Evolutionary conservation across 768 basidiomycete species (phyloP), one percentile per base, ranked within the genome.

Genomic region (Hericium rajendrae): DNA sequence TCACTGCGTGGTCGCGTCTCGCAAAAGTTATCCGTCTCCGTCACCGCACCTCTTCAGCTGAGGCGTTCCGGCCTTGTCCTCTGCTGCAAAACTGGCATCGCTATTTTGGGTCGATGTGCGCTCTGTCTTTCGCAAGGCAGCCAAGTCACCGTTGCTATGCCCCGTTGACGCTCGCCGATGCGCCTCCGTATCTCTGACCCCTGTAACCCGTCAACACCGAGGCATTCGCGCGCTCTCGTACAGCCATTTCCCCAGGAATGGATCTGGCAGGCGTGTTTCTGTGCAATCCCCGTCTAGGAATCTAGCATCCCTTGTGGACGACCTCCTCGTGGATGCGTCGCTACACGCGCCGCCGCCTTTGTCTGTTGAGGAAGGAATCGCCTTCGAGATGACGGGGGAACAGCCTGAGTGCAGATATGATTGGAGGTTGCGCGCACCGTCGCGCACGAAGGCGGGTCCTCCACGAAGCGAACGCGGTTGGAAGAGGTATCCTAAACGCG

Each of bases 361-460:
- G 20, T 9, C 24, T 12, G 20, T 22, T 12, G 49, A 51, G 24
- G 49, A 51, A 16, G 49, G 26, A 15, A 6, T 56, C 52, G 1
- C 59, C 58, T 16, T 49, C 56, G 22, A 40, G 37, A 6, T 38
- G 59, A 22, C 3, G 52, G 3, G 11, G 20, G 2, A 40, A n/a
- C 6, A 43, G 28, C 38, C 8, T 2, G 49, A 32, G 38, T 46
- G 65, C 22, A 73, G 85, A 6, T 85, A 82, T 66, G 80, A 87
- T 63, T 88, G 86, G 86, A 74, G 83, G 43, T 63, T 73, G 40
- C 74, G 82, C 18, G 78, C 84, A 8, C 58, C 72, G 11, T 85
- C 84, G 13, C 73, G 81, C 56, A 38, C 60, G 16, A 40, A 13
- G 57, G 57, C 53, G 56, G 65, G 63, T 48, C 51, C 57, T 20